Percentiles rank a stretch among this genome's conserved stretches.
These are phyloP conservation scores for Fusarium proliferatum DNA, from an alignment of 2,329 filamentous ascomycete genomes.

Conservation along the genomic window DNA sequence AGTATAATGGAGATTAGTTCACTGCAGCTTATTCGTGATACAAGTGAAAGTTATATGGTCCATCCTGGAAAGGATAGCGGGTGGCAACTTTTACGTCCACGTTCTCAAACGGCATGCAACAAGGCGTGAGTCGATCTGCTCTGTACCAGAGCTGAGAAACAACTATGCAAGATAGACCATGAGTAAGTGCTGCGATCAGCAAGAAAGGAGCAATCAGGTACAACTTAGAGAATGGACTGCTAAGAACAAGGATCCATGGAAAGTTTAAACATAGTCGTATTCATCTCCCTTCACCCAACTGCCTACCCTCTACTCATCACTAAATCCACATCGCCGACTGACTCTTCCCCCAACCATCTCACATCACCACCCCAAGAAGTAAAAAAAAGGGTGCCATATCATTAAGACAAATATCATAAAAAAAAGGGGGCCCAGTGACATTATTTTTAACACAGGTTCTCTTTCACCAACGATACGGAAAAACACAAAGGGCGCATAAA, in stretches of 20 bases:
- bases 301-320: neutral
- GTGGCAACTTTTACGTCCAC: rapidly evolving
- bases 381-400: slow-evolving; percentile 30
- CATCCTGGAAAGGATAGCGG: rapidly evolving
- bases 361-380: slow-evolving; percentile 11
- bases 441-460: neutral
- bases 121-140: neutral
- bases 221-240: neutral
- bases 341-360: neutral
- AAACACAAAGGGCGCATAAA: neutral
- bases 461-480: slow-evolving; percentile 15
- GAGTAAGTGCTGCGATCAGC: no score
- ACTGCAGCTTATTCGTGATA: no score
- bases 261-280: neutral
- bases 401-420: slow-evolving; percentile 36
- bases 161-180: neutral
- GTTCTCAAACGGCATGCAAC: neutral
- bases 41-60: neutral
- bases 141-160: no score
- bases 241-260: neutral
- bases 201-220: neutral
- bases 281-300: neutral
- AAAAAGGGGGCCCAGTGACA: slow-evolving; percentile 2
- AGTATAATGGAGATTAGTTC: neutral
- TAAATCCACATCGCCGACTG: neutral